phyloP scores from a whole-genome alignment of 2,329 filamentous ascomycete genomes.

The Fusarium solani-melongenae region DNA sequence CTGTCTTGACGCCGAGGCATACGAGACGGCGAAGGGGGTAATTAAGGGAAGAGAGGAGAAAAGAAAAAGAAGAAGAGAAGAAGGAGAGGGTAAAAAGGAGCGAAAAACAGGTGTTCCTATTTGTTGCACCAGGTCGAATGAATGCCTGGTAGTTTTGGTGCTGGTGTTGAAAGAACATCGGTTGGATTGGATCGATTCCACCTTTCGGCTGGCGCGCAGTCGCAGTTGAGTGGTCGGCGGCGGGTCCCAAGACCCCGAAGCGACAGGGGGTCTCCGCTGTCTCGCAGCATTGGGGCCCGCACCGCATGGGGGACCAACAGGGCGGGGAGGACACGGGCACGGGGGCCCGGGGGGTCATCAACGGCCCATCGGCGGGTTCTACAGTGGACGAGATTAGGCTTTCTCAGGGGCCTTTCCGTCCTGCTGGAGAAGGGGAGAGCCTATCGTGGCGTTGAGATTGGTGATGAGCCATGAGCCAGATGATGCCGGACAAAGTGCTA shows the following conservation, averaged over 20 bases:
- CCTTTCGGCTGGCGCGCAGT: slow-evolving; percentile 17
- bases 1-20: slow-evolving; percentile 38
- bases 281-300: slow-evolving; percentile 1
- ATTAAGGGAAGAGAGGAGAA: slow-evolving; percentile 23
- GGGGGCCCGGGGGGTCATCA: slow-evolving; percentile 27
- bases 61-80: slow-evolving; percentile 15
- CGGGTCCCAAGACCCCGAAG: slow-evolving; percentile 37
- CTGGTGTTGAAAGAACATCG: slow-evolving; percentile 38
- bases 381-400: neutral
- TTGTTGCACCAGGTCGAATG: slow-evolving; percentile 32
- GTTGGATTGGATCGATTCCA: slow-evolving; percentile 8
- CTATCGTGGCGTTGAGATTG: slow-evolving; percentile 13
- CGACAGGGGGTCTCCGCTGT: slow-evolving; percentile 29
- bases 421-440: neutral
- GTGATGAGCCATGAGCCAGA: neutral
- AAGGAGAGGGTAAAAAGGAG: slow-evolving; percentile 16
- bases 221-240: slow-evolving; percentile 29
- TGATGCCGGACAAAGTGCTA: neutral
- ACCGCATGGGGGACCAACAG: slow-evolving; percentile 28
- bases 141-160: slow-evolving; percentile 34
- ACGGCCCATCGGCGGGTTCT: neutral
- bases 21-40: slow-evolving; percentile 4
- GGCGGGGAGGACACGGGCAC: slow-evolving; percentile 15
- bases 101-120: slow-evolving; percentile 24
- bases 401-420: neutral